Evolutionary conservation across 2,329 filamentous ascomycete genomes (phyloP).

Genomic region (Hypoxylon rubiginosum): DNA sequence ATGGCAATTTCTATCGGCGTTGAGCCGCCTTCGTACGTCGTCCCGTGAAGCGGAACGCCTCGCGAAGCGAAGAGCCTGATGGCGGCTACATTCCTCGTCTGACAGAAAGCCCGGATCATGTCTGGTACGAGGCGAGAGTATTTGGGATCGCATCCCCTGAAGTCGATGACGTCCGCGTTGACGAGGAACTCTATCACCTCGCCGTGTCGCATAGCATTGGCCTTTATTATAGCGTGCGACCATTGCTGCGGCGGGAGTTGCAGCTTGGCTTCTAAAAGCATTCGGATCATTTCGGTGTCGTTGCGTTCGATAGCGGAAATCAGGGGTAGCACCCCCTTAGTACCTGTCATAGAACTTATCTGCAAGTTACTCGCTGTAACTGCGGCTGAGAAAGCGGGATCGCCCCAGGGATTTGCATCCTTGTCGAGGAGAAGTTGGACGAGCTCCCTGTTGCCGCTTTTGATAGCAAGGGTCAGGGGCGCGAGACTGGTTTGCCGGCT

Average conservation of each 20-base stretch:
- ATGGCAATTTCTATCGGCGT: constrained; percentile 3
- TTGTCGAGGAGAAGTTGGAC: constrained; percentile 1
- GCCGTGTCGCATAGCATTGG: constrained; percentile 1
- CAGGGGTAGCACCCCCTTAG: background rate
- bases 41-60: constrained; percentile 1
- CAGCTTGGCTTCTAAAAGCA: constrained; percentile 2
- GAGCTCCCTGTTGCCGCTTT: constrained; percentile 4
- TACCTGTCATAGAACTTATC: background rate
- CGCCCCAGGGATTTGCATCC: constrained; percentile 4
- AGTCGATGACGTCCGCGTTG: background rate
- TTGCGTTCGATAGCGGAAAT: constrained; percentile 5
- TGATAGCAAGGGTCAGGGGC: constrained; percentile 5
- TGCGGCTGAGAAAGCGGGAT: background rate
- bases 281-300: constrained; percentile 6
- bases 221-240: background rate
- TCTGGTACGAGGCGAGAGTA: background rate
- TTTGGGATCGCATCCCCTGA: background rate
- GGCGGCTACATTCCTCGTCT: background rate
- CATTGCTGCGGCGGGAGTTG: constrained; percentile 7
- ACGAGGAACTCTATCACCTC: constrained; percentile 5
- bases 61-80: constrained; percentile 5
- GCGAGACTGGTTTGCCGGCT: background rate
- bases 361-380: background rate
- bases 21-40: background rate
- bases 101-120: constrained; percentile 3